These are phyloP conservation scores for Metschnikowia gelsemii DNA, from an alignment of 805 yeast species.

Conservation along the genomic window DNA sequence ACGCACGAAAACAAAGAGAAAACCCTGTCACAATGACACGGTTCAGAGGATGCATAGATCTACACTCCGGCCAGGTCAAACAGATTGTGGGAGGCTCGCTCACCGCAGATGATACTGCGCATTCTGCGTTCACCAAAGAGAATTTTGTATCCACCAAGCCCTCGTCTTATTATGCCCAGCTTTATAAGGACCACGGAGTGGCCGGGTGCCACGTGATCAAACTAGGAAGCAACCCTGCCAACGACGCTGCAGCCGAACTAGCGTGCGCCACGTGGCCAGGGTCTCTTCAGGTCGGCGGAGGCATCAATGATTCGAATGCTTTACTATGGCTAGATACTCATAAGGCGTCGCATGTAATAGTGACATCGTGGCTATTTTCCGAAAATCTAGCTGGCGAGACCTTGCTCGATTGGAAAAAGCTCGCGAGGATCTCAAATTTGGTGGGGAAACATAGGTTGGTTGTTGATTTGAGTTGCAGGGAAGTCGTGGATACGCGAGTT, in stretches of 20 bases:
- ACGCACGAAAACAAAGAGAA: background rate
- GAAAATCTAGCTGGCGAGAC: constrained; percentile 45
- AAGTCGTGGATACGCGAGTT: constrained; percentile 24
- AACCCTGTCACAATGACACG: constrained; percentile 57
- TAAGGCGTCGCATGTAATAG: constrained; percentile 84
- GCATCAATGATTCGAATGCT: constrained; percentile 76
- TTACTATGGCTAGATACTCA: constrained; percentile 63
- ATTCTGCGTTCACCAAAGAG: constrained; percentile 32
- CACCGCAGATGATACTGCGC: constrained; percentile 48
- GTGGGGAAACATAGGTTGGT: constrained; percentile 73
- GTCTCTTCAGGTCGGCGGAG: constrained; percentile 87
- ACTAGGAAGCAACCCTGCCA: constrained; percentile 70
- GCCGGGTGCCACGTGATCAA: constrained; percentile 90
- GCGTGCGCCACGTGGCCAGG: constrained; percentile 77
- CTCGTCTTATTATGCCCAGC: constrained; percentile 68
- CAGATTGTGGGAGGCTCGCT: constrained; percentile 96
- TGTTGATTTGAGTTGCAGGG: constrained; percentile 85
- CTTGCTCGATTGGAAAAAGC: constrained; percentile 46
- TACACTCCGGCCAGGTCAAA: constrained; percentile 92
- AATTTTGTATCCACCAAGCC: constrained; percentile 79
- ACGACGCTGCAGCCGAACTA: constrained; percentile 76
- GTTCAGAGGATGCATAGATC: constrained; percentile 92
- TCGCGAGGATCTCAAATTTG: constrained; percentile 46
- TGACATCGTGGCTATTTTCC: constrained; percentile 89
- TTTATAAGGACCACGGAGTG: constrained; percentile 61